Base-by-base conservation (phyloP, 495 filamentous ascomycete genomes). In the Pyrenula aspistea region DNA sequence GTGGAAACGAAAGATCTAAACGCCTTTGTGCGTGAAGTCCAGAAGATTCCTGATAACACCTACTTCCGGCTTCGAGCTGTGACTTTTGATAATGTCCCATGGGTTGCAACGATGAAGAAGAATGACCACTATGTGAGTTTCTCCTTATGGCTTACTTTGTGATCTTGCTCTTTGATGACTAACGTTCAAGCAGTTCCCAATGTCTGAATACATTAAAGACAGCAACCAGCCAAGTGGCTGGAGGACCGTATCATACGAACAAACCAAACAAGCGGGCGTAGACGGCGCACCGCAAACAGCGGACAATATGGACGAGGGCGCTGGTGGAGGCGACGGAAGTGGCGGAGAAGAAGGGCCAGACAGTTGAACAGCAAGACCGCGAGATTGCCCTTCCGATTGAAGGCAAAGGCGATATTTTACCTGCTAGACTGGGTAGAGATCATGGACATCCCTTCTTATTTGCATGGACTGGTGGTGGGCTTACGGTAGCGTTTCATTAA, bases 91-190 rank as follows among this genome's bases (percentile, higher is more conserved):
- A 94, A 93, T 60, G 90, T 97, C 15, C 92, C 91, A 12, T 99
- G 91, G 87, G 88, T 97, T 22, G 87, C 93, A 20, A 96, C 92
- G 23, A 96, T 99, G 84, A 99, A 99, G 83, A 99, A 99, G 83
- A 94, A 95, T 67, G 94, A 99, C 68, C 93, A 99, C 70, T 99
- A 99, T 67, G 78, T 82, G 63, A 68, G 75, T 65, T 8, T 42
- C 50, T 22, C 12, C 55, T 22, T 23, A 24, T 2, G n/a, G n/a
- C n/a, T n/a, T n/a, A n/a, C 51, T 21, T 11, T 49, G 2, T 42
- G 52, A 48, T 52, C 12, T 22, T 0, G 36, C 8, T 31, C 22
- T 20, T 55, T 23, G 50, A 54, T 56, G 21, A 11, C 22, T 53
- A 23, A 54, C 57, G 56, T 48, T 53, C 31, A n/a, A 10, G 22